phyloP scores from a whole-genome alignment of 2,329 filamentous ascomycete species.

The Triangularia setosa region DNA sequence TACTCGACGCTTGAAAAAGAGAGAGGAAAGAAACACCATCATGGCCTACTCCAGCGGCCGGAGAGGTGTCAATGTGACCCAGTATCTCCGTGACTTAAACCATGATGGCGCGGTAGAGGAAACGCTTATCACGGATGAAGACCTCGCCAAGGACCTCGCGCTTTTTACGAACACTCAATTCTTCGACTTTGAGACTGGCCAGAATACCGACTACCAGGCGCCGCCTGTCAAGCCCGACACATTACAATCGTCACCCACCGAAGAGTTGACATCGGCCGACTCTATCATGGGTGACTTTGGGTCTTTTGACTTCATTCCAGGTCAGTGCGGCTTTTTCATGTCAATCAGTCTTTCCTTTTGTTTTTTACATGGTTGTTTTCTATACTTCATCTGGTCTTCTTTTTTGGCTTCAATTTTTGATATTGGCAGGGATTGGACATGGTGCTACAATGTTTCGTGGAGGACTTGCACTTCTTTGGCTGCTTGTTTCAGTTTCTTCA shows the following conservation, averaged over 20 bases:
- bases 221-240: constrained; percentile 43
- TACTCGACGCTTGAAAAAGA: background rate
- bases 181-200: constrained; percentile 71
- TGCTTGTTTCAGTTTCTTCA: background rate
- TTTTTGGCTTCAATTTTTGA: background rate
- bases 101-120: constrained; percentile 50
- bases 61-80: constrained; percentile 80
- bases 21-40: constrained; percentile 13
- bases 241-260: constrained; percentile 26
- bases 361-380: background rate
- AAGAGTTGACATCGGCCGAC: constrained; percentile 38
- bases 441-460: background rate
- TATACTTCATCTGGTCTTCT: constrained; percentile 3
- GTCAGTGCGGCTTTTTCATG: constrained; percentile 36
- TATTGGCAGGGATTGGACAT: constrained; percentile 8
- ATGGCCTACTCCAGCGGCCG: constrained; percentile 77
- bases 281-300: constrained; percentile 45
- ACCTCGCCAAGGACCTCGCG: constrained; percentile 68
- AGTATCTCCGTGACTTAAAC: constrained; percentile 85
- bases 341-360: background rate
- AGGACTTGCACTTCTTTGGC: background rate
- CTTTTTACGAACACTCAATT: constrained; percentile 82
- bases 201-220: constrained; percentile 54
- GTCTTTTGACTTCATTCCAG: constrained; percentile 47
- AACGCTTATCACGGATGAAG: constrained; percentile 59